Percentiles rank a stretch among this genome's conserved stretches.
These are phyloP conservation scores for Lonicera japonica DNA, from an alignment of 129 eudicot species.

Conservation along the genomic window DNA sequence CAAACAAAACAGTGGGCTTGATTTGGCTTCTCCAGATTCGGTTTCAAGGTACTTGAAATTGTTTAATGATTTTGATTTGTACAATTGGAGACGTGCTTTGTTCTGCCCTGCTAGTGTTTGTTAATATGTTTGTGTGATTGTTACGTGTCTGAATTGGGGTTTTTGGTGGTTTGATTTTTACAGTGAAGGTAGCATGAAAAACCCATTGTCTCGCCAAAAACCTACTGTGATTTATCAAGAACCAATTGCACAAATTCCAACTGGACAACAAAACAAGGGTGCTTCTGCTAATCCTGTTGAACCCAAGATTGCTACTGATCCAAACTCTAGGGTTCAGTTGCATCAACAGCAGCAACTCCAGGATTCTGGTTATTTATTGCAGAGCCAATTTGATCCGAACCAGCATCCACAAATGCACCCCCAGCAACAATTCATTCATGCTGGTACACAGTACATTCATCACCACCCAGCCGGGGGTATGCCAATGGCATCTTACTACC, in stretches of 20 bases:
- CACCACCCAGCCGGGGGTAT: constrained; percentile 55
- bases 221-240: constrained; percentile 59
- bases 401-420: constrained; percentile 49
- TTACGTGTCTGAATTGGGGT: constrained; percentile 17
- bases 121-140: background rate
- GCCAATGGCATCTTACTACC: constrained; percentile 58
- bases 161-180: constrained; percentile 8
- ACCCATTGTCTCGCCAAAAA: constrained; percentile 50
- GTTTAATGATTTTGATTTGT: background rate
- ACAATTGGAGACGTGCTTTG: too few relatives aligned
- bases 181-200: constrained; percentile 75
- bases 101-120: constrained; percentile 15
- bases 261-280: constrained; percentile 33
- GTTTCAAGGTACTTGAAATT: constrained; percentile 48
- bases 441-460: constrained; percentile 57
- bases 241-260: constrained; percentile 37
- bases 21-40: constrained; percentile 69
- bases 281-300: constrained; percentile 21
- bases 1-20: constrained; percentile 25
- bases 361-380: constrained; percentile 51
- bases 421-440: constrained; percentile 64
- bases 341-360: constrained; percentile 38
- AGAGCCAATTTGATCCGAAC: constrained; percentile 46
- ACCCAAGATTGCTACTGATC: constrained; percentile 37
- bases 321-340: constrained; percentile 40